These are phyloP conservation scores for Oehlia diaphana DNA, from an alignment of 192 early-diverging fungal genomes.

Conservation along the genomic window DNA sequence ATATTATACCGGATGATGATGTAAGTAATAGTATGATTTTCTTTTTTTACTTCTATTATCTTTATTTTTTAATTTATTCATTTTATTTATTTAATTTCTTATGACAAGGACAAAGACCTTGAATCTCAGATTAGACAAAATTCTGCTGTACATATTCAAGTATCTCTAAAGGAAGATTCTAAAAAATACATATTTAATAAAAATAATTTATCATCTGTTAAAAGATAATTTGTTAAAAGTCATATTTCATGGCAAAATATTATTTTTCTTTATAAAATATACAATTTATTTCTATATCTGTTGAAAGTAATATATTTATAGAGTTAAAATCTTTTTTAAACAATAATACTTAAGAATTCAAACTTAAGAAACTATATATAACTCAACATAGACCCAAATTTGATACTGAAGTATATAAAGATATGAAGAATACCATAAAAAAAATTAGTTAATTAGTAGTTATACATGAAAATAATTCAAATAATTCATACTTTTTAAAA, in stretches of 20 bases:
- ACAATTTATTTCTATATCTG: background rate
- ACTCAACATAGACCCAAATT: background rate
- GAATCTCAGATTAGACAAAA: slow-evolving; percentile 60
- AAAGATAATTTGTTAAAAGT: background rate
- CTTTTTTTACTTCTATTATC: background rate
- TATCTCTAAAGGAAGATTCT: slow-evolving; percentile 31
- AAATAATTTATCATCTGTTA: background rate
- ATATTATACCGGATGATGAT: slow-evolving; percentile 70
- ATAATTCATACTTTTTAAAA: background rate
- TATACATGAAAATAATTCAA: background rate
- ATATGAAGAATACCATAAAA: background rate
- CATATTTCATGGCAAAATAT: too few relatives aligned
- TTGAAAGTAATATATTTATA: background rate
- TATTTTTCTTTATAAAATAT: too few relatives aligned
- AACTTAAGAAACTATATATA: too few relatives aligned
- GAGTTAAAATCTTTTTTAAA: background rate
- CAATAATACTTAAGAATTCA: too few relatives aligned
- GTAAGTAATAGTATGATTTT: slow-evolving; percentile 31
- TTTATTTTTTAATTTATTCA: background rate
- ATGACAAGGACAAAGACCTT: slow-evolving; percentile 47
- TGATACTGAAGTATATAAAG: background rate
- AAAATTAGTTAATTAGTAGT: background rate
- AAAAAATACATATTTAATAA: background rate
- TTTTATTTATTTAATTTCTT: background rate
- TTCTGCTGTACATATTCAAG: slow-evolving; percentile 71